Base-by-base conservation (phyloP, 495 filamentous ascomycete genomes). In the Antarctomyces pellizariae region DNA sequence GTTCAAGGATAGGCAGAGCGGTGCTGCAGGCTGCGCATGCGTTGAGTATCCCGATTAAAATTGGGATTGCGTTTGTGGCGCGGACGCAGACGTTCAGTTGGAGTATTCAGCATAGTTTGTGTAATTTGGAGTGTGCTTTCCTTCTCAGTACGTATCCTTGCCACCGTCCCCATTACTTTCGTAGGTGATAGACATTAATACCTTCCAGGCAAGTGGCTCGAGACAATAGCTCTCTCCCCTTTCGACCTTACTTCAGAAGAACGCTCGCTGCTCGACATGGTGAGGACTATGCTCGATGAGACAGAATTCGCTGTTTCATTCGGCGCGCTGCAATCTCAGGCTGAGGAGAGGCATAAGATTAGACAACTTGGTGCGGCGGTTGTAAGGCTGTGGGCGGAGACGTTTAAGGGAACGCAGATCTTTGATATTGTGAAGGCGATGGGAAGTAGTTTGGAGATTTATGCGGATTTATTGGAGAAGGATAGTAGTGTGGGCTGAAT, bases 271-370 rank as follows among this genome's bases (percentile, higher is more conserved):
- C 57, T 75, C 12, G 47, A 65, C 21, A 72, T 63, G 55, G 57
- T 79, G 19, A 64, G 69, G 28, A 68, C 63, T 36, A 73, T 79
- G 64, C 57, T 79, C 36, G 67, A 74, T 39, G 73, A 79, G 52
- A 77, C 73, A 5, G 68, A 74, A 34, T 70, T 75, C 43, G 67
- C 70, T 22, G 65, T 71, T 2, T 53, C 52, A 2, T 46, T 55
- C 17, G 53, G 45, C 3, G 49, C 52, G 26, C 39, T 46, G 10
- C 42, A 41, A 9, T 44, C 47, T 2, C 35, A 35, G 10, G 44
- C 39, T 4, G 38, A 48, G 33, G 54, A 58, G 38, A 54, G 57
- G 21, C 53, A 50, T 3, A 67, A 62, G 26, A 52, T 67, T 24
- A 58, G 60, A 6, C 53, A 69, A 24, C 52, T 76, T 13, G 67